phyloP scores from a whole-genome alignment of 352 stramenopile species.

The Globisporangium barbulae region DNA sequence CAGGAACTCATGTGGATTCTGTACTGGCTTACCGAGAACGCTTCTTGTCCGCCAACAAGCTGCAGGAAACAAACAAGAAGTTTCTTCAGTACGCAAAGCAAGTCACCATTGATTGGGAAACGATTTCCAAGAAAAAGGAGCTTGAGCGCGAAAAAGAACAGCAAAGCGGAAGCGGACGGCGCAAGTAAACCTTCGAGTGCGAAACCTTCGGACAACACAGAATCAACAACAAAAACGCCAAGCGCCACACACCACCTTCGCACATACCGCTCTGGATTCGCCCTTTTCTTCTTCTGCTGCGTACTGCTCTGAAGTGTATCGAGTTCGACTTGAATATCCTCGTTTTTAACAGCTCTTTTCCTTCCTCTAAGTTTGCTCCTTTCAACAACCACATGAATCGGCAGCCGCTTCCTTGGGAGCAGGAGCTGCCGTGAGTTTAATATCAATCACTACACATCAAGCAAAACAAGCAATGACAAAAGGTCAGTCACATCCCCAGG shows the following conservation, averaged over 20 bases:
- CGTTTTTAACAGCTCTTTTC: conserved; percentile 13
- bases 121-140: conserved; percentile 89
- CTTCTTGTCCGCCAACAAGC: conserved; percentile 83
- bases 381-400: conserved; percentile 72
- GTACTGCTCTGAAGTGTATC: conserved; percentile 19
- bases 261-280: conserved; percentile 26
- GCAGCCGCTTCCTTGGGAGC: conserved; percentile 68
- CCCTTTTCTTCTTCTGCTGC: conserved; percentile 6
- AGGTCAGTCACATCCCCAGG: too few relatives aligned
- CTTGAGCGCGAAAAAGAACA: conserved; percentile 80
- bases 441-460: conserved; percentile 72
- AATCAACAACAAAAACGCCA: conserved; percentile 7
- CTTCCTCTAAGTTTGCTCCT: conserved; percentile 12
- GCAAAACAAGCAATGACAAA: background rate
- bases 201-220: background rate
- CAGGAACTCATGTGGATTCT: conserved; percentile 86
- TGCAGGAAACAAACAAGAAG: conserved; percentile 85
- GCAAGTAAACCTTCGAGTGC: conserved; percentile 39
- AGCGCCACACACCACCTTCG: conserved; percentile 16
- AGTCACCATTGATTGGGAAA: conserved; percentile 87
- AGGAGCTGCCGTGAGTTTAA: conserved; percentile 83
- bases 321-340: conserved; percentile 20
- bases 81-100: conserved; percentile 87
- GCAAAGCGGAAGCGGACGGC: conserved; percentile 36
- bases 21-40: conserved; percentile 87